phyloP scores from a whole-genome alignment of 192 early-diverging fungal species.

The Podila horticola region DNA sequence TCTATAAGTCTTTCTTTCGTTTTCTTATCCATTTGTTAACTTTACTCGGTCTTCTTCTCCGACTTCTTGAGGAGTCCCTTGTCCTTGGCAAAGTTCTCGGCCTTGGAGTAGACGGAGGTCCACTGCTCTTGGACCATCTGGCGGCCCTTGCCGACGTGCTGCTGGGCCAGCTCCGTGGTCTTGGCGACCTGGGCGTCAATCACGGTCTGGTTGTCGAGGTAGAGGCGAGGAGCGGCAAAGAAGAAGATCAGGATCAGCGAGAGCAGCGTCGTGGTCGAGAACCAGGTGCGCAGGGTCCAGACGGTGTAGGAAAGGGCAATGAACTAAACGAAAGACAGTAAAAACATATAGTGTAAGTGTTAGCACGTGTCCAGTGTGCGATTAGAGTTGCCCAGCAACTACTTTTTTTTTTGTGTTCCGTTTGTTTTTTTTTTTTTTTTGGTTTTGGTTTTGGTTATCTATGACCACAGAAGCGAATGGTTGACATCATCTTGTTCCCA shows the following conservation, averaged over 20 bases:
- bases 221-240: conserved; percentile 37
- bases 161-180: conserved; percentile 24
- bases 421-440: too few species aligned
- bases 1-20: neutral
- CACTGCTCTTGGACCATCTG: conserved; percentile 23
- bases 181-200: conserved; percentile 42
- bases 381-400: neutral
- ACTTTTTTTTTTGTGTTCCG: too few species aligned
- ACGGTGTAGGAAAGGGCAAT: conserved; percentile 40
- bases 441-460: too few species aligned
- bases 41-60: conserved; percentile 32
- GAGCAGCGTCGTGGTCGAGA: conserved; percentile 39
- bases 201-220: conserved; percentile 38
- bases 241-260: conserved; percentile 28
- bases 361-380: neutral
- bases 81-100: conserved; percentile 27
- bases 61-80: conserved; percentile 44
- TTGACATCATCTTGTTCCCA: too few species aligned
- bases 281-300: conserved; percentile 53
- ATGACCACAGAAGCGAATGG: too few species aligned
- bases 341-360: neutral
- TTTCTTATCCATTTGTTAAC: neutral
- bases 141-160: conserved; percentile 27
- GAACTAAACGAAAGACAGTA: conserved; percentile 8
- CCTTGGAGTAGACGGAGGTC: conserved; percentile 25